Conservation (phyloP, 768 basidiomycete species). For the Infundibulicybe gibba region DNA sequence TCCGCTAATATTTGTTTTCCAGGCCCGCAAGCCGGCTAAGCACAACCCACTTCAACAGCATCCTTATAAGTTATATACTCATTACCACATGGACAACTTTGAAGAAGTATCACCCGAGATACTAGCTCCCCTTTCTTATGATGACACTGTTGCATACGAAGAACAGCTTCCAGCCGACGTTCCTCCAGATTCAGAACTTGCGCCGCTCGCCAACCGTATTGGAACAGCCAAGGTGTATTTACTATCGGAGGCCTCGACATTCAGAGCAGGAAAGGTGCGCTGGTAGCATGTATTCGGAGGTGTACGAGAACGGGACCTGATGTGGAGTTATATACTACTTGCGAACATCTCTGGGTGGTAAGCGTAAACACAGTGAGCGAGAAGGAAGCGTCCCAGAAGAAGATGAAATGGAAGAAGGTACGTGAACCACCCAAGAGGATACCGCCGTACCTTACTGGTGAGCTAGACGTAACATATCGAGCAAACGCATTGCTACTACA, state of each 20-base stretch:
- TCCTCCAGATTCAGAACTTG: slow-evolving; percentile 21
- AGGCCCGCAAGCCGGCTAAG: background rate
- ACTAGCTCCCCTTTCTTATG: slow-evolving; percentile 41
- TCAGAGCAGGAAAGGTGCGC: slow-evolving; percentile 73
- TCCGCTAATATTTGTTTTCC: slow-evolving; percentile 7
- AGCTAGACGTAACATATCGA: slow-evolving; percentile 45
- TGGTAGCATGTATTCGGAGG: slow-evolving; percentile 35
- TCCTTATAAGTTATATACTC: too few species aligned
- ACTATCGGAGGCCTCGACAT: slow-evolving; percentile 61
- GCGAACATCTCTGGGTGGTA: slow-evolving; percentile 29
- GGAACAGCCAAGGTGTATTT: slow-evolving; percentile 74
- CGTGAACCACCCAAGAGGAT: background rate
- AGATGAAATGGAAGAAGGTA: slow-evolving; percentile 32
- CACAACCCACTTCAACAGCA: slow-evolving; percentile 8
- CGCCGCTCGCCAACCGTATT: slow-evolving; percentile 63
- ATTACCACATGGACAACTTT: slow-evolving; percentile 44
- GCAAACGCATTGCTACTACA: slow-evolving; percentile 68
- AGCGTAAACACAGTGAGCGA: slow-evolving; percentile 40
- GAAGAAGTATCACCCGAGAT: slow-evolving; percentile 29
- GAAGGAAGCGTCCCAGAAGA: slow-evolving; percentile 32
- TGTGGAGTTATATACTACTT: slow-evolving; percentile 27
- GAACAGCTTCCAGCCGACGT: slow-evolving; percentile 42
- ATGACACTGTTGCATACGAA: slow-evolving; percentile 54
- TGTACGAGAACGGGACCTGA: slow-evolving; percentile 39
- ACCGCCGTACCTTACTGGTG: background rate